Conservation (phyloP, 2,329 filamentous ascomycete species). For the Calonectria honghensis region DNA sequence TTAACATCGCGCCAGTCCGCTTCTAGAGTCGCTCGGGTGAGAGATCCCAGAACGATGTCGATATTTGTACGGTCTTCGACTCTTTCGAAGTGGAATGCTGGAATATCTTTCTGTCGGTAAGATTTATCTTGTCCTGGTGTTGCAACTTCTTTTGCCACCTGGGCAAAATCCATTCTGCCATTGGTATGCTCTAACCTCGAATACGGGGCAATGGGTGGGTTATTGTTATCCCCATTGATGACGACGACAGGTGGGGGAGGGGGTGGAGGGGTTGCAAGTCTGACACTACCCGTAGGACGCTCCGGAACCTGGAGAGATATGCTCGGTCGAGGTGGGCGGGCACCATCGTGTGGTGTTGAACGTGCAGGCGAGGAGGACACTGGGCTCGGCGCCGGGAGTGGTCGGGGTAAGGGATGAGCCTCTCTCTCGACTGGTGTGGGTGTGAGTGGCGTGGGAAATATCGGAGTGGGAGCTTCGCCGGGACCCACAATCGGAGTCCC, state of each 20-base stretch:
- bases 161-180: conserved; percentile 44
- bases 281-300: conserved; percentile 75
- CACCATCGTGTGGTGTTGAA: conserved; percentile 39
- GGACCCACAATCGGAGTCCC: conserved; percentile 37
- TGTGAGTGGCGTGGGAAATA: conserved; percentile 24
- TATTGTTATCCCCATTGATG: conserved; percentile 46
- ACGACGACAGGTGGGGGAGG: conserved; percentile 63
- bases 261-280: conserved; percentile 76
- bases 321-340: conserved; percentile 59
- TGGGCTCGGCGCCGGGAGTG: background rate
- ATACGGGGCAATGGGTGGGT: background rate
- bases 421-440: conserved; percentile 31
- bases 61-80: conserved; percentile 71
- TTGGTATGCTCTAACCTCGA: conserved; percentile 30
- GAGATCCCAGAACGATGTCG: conserved; percentile 73
- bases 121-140: conserved; percentile 33
- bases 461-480: conserved; percentile 39
- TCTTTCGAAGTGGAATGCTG: conserved; percentile 60
- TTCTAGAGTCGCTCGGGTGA: conserved; percentile 70
- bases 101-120: conserved; percentile 45
- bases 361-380: conserved; percentile 37
- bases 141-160: conserved; percentile 48
- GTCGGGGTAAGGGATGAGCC: conserved; percentile 14
- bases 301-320: conserved; percentile 67
- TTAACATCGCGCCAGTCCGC: conserved; percentile 71